These are phyloP conservation scores for Debaryomyces udenii DNA, from an alignment of 1,139 yeast genomes.

Conservation along the genomic window DNA sequence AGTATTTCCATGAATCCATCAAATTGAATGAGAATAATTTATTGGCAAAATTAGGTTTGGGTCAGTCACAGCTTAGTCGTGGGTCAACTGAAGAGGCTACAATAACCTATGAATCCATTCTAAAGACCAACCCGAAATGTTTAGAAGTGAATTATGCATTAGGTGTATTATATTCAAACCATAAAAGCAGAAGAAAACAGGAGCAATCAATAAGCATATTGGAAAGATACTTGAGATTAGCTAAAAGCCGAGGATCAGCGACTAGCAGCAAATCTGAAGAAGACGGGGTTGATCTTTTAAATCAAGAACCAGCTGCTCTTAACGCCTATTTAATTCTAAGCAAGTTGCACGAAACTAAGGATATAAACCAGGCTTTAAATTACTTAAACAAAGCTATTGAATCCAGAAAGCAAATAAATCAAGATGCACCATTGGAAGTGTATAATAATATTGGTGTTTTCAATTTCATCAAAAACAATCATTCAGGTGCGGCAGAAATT, in stretches of 20 bases:
- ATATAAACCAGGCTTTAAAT: constrained; percentile 58
- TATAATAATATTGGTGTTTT: constrained; percentile 87
- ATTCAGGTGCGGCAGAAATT: constrained; percentile 38
- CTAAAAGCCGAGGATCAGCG: constrained; percentile 47
- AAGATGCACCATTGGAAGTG: constrained; percentile 64
- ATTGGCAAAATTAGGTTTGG: constrained; percentile 79
- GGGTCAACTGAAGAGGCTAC: constrained; percentile 82
- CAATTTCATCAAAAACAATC: constrained; percentile 67
- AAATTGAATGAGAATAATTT: constrained; percentile 63
- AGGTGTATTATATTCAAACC: constrained; percentile 70
- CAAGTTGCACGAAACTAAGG: constrained; percentile 65
- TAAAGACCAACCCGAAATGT: constrained; percentile 67
- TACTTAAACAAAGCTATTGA: constrained; percentile 64
- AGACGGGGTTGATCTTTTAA: constrained; percentile 30
- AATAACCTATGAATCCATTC: constrained; percentile 76
- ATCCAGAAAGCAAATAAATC: constrained; percentile 42
- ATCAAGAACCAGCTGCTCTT: constrained; percentile 64
- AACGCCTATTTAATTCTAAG: constrained; percentile 74
- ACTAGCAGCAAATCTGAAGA: constrained; percentile 28
- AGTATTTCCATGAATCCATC: constrained; percentile 71
- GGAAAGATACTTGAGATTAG: constrained; percentile 71
- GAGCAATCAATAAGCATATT: constrained; percentile 65
- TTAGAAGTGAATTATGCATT: constrained; percentile 76
- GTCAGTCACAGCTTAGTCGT: constrained; percentile 79
- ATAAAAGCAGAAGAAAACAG: constrained; percentile 37